phyloP scores from a whole-genome alignment of 257 asterid genomes.

The Solanum commersonii region DNA sequence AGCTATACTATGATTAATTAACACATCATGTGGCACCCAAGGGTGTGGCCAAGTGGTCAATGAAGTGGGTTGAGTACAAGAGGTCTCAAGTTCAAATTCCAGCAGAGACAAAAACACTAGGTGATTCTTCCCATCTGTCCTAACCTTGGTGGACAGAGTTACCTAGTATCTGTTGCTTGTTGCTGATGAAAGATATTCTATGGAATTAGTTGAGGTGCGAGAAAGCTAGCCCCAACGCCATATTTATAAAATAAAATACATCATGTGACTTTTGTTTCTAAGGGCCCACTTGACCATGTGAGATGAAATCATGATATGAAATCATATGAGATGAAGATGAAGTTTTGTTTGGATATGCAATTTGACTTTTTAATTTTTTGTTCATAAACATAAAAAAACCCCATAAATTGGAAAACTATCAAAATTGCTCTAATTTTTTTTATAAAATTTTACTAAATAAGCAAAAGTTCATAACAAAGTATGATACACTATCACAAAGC shows the following conservation, averaged over 20 bases:
- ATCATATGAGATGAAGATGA: background rate
- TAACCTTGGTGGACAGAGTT: background rate
- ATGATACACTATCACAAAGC: background rate
- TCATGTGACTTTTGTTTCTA: background rate
- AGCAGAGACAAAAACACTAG: background rate
- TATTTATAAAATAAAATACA: background rate
- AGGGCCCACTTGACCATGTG: background rate
- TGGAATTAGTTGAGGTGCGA: background rate
- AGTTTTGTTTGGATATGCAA: background rate
- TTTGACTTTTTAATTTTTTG: background rate
- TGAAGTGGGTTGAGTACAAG: background rate
- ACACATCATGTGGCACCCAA: background rate
- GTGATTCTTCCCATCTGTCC: background rate
- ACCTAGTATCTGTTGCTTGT: background rate
- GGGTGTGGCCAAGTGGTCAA: background rate
- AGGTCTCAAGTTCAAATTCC: background rate
- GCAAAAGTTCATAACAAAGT: background rate
- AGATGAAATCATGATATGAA: background rate
- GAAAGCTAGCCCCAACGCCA: background rate
- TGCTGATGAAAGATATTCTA: background rate
- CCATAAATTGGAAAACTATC: background rate
- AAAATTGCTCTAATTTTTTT: background rate
- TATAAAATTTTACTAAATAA: background rate
- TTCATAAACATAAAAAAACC: background rate
- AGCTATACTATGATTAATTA: background rate